Percentiles rank a stretch among this genome's conserved stretches.
These are phyloP conservation scores for Bruguiera gymnorhiza DNA, from an alignment of 345 rosid genomes.

Conservation along the genomic window DNA sequence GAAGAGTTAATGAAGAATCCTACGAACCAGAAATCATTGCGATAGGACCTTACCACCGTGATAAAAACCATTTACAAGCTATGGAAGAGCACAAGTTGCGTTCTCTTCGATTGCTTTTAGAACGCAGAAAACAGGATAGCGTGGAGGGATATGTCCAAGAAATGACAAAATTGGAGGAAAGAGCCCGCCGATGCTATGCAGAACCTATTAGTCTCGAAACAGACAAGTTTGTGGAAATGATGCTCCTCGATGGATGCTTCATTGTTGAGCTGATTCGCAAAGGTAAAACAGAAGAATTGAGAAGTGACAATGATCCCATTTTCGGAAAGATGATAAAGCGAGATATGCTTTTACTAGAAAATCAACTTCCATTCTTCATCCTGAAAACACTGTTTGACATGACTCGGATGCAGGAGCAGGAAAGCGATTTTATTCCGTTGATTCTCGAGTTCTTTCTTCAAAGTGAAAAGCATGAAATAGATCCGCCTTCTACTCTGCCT, in stretches of 20 bases:
- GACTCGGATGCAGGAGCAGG: background rate
- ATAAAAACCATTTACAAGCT: background rate
- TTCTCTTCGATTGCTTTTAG: background rate
- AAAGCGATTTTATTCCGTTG: background rate
- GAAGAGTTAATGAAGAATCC: background rate
- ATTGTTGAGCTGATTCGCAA: background rate
- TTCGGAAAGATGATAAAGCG: background rate
- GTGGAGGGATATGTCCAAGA: background rate
- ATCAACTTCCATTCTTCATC: conserved; percentile 26
- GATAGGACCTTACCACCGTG: background rate
- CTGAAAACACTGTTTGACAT: conserved; percentile 2
- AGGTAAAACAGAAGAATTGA: background rate
- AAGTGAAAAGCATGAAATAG: no score
- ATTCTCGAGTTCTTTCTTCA: background rate
- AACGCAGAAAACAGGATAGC: background rate
- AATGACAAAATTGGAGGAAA: background rate
- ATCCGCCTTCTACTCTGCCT: no score
- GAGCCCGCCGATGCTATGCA: conserved; percentile 4
- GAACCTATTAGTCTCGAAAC: background rate
- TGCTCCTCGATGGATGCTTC: conserved; percentile 16
- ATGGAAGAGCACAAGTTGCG: conserved; percentile 6
- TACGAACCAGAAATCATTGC: background rate
- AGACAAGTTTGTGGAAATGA: conserved; percentile 10
- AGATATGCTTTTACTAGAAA: conserved; percentile 18
- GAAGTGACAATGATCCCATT: background rate